Evolutionary conservation across 164 flowering plant species (phyloP).

Genomic region (Akebia trifoliata): DNA sequence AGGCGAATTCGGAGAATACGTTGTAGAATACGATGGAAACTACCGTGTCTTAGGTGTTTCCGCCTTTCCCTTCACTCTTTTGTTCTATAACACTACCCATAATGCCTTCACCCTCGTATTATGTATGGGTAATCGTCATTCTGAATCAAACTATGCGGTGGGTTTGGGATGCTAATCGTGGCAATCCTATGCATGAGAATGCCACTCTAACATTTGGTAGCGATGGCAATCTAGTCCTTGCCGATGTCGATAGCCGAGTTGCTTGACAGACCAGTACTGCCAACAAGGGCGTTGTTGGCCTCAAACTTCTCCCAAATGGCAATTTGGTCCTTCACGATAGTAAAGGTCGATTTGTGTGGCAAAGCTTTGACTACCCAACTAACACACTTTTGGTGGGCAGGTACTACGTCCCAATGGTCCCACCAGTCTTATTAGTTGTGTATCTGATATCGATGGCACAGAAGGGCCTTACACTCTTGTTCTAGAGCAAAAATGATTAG

Average conservation of each 20-base stretch:
- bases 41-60: conserved; percentile 20
- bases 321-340: conserved; percentile 45
- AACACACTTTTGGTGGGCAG: conserved; percentile 60
- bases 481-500: conserved; percentile 20
- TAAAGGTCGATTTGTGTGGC: conserved; percentile 43
- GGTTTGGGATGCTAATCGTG: conserved; percentile 66
- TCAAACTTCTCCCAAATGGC: conserved; percentile 39
- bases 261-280: conserved; percentile 56
- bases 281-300: conserved; percentile 42
- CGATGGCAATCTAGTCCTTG: conserved; percentile 53
- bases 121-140: conserved; percentile 17
- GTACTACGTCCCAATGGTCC: conserved; percentile 3
- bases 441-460: conserved; percentile 5
- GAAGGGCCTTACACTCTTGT: conserved; percentile 28
- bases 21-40: conserved; percentile 36
- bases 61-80: conserved; percentile 18
- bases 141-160: conserved; percentile 24
- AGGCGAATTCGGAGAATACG: conserved; percentile 27
- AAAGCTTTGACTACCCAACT: conserved; percentile 48
- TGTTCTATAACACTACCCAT: conserved; percentile 36
- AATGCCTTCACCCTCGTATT: conserved; percentile 23
- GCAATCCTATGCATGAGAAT: conserved; percentile 38
- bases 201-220: conserved; percentile 34
- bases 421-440: conserved; percentile 12
- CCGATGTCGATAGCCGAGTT: conserved; percentile 37